These are phyloP conservation scores for Gentiana dahurica DNA, from an alignment of 257 asterid genomes.

Conservation along the genomic window DNA sequence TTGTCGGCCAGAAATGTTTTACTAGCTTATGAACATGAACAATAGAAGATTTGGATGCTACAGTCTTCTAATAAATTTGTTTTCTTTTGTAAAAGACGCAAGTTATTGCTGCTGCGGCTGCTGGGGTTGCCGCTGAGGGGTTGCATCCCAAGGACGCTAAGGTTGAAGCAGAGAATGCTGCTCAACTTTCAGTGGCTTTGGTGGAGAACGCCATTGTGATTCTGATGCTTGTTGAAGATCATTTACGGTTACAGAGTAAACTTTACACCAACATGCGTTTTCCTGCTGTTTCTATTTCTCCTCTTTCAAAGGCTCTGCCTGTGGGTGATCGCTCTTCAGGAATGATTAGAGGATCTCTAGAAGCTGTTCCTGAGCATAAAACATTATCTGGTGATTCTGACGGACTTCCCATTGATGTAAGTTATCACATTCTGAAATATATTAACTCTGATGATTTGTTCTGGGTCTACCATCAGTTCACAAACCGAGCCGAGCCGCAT, in stretches of 20 bases:
- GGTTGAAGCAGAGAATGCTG: conserved; percentile 93
- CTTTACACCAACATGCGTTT: conserved; percentile 58
- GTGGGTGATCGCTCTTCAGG: conserved; percentile 39
- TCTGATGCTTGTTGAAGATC: conserved; percentile 98
- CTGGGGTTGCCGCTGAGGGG: conserved; percentile 99
- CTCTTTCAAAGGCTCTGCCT: conserved; percentile 50
- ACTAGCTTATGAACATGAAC: not conserved
- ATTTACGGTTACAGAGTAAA: conserved; percentile 88
- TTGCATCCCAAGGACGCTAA: conserved; percentile 81
- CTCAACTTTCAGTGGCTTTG: conserved; percentile 95
- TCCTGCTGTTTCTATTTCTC: conserved; percentile 54
- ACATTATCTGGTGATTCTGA: conserved; percentile 61
- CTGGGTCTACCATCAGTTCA: too few species aligned
- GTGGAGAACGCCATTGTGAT: conserved; percentile 98
- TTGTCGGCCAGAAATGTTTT: not conserved
- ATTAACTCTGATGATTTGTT: not conserved
- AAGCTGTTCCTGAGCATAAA: conserved; percentile 38
- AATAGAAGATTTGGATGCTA: conserved; percentile 9
- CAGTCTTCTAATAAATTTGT: conserved; percentile 26
- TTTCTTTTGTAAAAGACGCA: conserved; percentile 74
- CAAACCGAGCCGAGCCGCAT: too few species aligned
- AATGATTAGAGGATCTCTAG: conserved; percentile 34
- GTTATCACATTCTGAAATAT: conserved; percentile 15
- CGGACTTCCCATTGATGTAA: conserved; percentile 70
- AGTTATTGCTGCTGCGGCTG: conserved; percentile 99